A percentile compares a stretch with the other conserved stretches of the same genome.
phyloP scores from a whole-genome alignment of 139 green algal genomes.

The Coelastrella sp. region DNA sequence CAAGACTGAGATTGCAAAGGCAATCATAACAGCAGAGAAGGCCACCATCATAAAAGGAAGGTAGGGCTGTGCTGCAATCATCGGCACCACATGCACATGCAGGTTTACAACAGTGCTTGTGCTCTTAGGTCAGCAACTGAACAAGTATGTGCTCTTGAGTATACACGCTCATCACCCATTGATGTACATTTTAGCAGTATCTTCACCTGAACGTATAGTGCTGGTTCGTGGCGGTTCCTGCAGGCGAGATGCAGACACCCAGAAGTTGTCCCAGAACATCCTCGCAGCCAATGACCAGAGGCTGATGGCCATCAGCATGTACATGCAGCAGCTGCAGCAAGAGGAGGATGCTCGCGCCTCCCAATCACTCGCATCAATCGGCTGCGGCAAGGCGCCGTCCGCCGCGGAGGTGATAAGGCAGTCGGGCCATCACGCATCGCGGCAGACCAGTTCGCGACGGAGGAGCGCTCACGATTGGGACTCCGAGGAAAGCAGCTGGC shows the following conservation, averaged over 20 bases:
- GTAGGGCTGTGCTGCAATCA: slow-evolving; percentile 10
- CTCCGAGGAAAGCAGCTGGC: not conserved
- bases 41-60: slow-evolving; percentile 63
- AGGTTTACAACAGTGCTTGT: too few species aligned
- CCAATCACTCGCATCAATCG: not conserved
- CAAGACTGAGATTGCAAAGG: slow-evolving; percentile 62
- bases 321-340: slow-evolving; percentile 12
- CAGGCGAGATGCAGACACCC: slow-evolving; percentile 15
- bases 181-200: too few species aligned
- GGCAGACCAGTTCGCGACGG: not conserved
- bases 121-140: too few species aligned
- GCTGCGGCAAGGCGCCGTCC: slow-evolving; percentile 26
- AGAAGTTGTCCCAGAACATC: slow-evolving; percentile 37
- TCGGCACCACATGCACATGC: too few species aligned
- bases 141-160: too few species aligned
- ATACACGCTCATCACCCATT: too few species aligned
- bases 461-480: not conserved
- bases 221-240: too few species aligned
- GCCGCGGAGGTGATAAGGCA: slow-evolving; percentile 3
- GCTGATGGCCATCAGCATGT: slow-evolving; percentile 30
- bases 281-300: slow-evolving; percentile 42
- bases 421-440: not conserved
- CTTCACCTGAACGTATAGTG: too few species aligned
- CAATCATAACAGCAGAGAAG: slow-evolving; percentile 63
- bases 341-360: not conserved